Evolutionary conservation across 2,329 filamentous ascomycete genomes (phyloP).

Genomic region (Hymenoscyphus scutula): DNA sequence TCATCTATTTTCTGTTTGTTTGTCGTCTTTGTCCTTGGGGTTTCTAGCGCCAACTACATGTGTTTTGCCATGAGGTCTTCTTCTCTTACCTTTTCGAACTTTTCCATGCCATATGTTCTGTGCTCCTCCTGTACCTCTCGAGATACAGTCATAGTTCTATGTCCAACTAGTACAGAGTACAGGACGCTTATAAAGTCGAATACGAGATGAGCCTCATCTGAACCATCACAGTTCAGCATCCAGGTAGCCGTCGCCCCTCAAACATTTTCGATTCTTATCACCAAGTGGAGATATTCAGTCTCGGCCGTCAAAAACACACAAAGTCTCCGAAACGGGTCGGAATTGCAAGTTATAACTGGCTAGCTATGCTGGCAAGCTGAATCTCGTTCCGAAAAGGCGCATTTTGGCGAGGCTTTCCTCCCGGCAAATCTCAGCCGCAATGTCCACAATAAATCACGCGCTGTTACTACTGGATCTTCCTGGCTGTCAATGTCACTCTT

Average conservation of each 20-base stretch:
- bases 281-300: background rate
- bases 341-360: background rate
- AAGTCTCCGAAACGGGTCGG: background rate
- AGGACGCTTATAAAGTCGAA: too few relatives aligned
- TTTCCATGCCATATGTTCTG: too few relatives aligned
- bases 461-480: background rate
- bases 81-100: background rate
- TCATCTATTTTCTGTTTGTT: background rate
- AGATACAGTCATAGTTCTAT: too few relatives aligned
- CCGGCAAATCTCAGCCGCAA: background rate
- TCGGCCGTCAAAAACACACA: background rate
- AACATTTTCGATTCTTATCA: too few relatives aligned
- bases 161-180: too few relatives aligned
- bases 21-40: background rate
- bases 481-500: slow-evolving; percentile 2
- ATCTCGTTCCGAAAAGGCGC: background rate
- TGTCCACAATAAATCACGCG: background rate
- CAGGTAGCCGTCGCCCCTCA: too few relatives aligned
- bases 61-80: background rate
- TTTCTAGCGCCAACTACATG: background rate
- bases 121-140: too few relatives aligned
- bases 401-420: background rate
- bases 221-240: too few relatives aligned
- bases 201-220: background rate
- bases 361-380: background rate